Percentiles rank a stretch among this genome's conserved stretches.
These are phyloP conservation scores for Neofusicoccum ribis DNA, from an alignment of 2,329 filamentous ascomycete species.

Conservation along the genomic window DNA sequence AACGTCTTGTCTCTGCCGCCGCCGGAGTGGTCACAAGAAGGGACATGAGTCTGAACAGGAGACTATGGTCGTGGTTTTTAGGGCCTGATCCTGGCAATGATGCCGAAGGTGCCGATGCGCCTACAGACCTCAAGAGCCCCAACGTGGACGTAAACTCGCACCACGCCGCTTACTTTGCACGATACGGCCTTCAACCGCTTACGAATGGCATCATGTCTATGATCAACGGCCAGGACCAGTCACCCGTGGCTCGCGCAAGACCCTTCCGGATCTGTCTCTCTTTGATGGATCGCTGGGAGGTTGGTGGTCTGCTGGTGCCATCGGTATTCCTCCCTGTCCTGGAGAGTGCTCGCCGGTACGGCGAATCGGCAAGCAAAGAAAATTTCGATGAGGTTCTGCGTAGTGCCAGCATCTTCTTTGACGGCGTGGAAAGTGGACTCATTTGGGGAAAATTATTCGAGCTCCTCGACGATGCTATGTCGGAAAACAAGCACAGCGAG, in stretches of 20 bases:
- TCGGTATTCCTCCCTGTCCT: constrained; percentile 86
- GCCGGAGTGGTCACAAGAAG: constrained; percentile 83
- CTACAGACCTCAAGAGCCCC: constrained; percentile 35
- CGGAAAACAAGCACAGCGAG: constrained; percentile 47
- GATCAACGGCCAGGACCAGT: constrained; percentile 51
- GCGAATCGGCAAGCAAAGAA: constrained; percentile 63
- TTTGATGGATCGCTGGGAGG: constrained; percentile 97
- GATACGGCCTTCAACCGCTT: constrained; percentile 73
- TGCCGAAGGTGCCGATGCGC: constrained; percentile 42
- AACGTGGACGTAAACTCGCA: constrained; percentile 42
- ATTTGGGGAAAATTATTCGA: constrained; percentile 83
- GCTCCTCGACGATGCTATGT: constrained; percentile 57
- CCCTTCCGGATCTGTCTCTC: constrained; percentile 92
- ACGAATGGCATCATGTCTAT: constrained; percentile 74
- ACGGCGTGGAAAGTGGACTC: constrained; percentile 89
- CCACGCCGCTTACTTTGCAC: constrained; percentile 72
- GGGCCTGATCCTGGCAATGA: constrained; percentile 65
- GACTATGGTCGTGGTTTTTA: constrained; percentile 94
- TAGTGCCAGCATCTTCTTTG: constrained; percentile 94
- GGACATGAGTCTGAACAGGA: constrained; percentile 94
- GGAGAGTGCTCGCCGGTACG: constrained; percentile 74
- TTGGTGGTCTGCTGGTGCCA: constrained; percentile 84
- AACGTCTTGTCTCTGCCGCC: constrained; percentile 78
- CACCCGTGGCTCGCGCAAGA: constrained; percentile 69
- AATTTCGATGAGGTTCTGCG: constrained; percentile 85